A percentile compares a stretch with the other conserved stretches of the same genome.
Conservation (phyloP, 2,329 filamentous ascomycete species). For the Plectosphaerella plurivora region DNA sequence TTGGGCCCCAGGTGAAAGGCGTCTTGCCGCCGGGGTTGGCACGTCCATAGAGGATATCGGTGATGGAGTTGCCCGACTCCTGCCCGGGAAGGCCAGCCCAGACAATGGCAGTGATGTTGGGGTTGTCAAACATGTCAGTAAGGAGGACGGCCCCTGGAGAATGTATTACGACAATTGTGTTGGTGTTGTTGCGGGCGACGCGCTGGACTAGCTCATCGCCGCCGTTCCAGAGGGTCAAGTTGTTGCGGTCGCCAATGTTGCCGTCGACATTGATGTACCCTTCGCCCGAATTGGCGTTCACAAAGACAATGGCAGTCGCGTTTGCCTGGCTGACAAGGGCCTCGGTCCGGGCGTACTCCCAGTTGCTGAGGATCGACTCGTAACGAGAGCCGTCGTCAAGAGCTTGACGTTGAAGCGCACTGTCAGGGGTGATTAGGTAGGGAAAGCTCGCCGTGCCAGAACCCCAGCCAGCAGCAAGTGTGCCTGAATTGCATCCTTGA, state of each 20-base stretch:
- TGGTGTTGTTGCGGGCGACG: constrained; percentile 72
- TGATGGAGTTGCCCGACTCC: constrained; percentile 74
- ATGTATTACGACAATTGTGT: constrained; percentile 91
- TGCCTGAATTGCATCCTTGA: constrained; percentile 55
- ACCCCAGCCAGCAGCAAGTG: constrained; percentile 75
- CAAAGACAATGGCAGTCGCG: constrained; percentile 78
- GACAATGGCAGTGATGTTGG: constrained; percentile 78
- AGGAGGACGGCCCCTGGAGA: constrained; percentile 76
- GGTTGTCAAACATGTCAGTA: constrained; percentile 60
- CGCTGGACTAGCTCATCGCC: constrained; percentile 79
- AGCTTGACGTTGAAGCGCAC: constrained; percentile 62
- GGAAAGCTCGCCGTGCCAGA: constrained; percentile 71
- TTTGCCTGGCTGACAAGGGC: constrained; percentile 57
- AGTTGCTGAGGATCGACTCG: constrained; percentile 65
- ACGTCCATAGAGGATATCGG: constrained; percentile 78
- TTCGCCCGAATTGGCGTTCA: constrained; percentile 82
- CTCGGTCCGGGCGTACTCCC: constrained; percentile 56
- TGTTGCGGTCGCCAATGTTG: constrained; percentile 85
- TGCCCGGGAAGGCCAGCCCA: constrained; percentile 81
- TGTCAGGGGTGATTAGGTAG: constrained; percentile 70
- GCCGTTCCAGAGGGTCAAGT: constrained; percentile 82
- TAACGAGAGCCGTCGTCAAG: constrained; percentile 53
- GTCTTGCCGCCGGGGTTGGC: constrained; percentile 73
- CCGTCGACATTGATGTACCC: constrained; percentile 79
- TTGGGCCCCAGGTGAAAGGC: constrained; percentile 74